A percentile compares a stretch with the other conserved stretches of the same genome.
Conservation (phyloP, 306 rosid species). For the Dryas octopetala region DNA sequence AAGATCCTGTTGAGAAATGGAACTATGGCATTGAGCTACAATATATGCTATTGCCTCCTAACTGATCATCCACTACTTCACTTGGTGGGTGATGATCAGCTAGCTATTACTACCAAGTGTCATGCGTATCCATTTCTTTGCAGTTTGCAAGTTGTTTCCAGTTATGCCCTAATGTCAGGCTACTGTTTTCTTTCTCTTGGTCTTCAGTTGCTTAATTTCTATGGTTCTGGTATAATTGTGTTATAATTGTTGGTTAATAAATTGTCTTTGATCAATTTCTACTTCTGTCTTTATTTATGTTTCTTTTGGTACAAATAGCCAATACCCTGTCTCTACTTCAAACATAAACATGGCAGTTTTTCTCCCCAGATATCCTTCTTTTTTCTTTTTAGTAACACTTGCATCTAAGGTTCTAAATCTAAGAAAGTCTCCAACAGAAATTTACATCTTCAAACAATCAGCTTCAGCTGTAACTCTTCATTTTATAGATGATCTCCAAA, state of each 20-base stretch:
- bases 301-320: too few relatives aligned
- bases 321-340: too few relatives aligned
- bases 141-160: neutral
- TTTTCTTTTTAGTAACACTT: too few relatives aligned
- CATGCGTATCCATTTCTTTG: neutral
- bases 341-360: too few relatives aligned
- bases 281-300: too few relatives aligned
- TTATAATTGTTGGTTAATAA: neutral
- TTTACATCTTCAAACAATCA: too few relatives aligned
- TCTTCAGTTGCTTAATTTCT: neutral
- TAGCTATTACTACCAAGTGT: too few relatives aligned
- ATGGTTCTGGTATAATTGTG: neutral
- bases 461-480: neutral
- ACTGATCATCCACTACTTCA: slow-evolving; percentile 5
- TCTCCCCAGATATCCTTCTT: too few relatives aligned
- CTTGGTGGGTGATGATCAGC: too few relatives aligned
- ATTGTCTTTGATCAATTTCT: too few relatives aligned
- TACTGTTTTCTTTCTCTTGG: neutral
- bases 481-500: neutral
- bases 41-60: slow-evolving; percentile 49
- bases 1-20: slow-evolving; percentile 59
- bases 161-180: neutral
- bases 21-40: slow-evolving; percentile 83
- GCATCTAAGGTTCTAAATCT: too few relatives aligned
- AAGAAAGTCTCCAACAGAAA: too few relatives aligned